These are phyloP conservation scores for Eucalyptus rudis DNA, from an alignment of 345 rosid genomes.

Conservation along the genomic window DNA sequence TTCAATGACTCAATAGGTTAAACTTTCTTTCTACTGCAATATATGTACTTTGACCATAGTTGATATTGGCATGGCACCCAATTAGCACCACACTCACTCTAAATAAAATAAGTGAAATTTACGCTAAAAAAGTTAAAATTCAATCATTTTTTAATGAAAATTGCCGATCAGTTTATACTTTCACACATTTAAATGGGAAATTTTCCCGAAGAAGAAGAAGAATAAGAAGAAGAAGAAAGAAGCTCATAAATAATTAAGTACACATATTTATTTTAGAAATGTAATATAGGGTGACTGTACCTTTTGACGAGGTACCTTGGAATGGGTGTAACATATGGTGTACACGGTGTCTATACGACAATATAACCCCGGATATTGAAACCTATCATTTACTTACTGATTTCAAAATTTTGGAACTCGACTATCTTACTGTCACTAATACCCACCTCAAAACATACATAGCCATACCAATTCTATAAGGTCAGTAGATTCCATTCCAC, in stretches of 20 bases:
- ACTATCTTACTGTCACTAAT: accelerated
- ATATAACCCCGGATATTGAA: neutral
- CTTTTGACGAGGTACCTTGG: neutral
- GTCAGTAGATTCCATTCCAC: neutral
- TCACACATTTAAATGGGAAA: neutral
- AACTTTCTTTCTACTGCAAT: neutral
- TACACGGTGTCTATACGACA: accelerated
- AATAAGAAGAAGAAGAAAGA: too few relatives aligned
- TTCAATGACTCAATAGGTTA: neutral
- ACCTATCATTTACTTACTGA: neutral
- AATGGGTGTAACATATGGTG: neutral
- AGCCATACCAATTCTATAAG: neutral
- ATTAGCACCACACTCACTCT: neutral
- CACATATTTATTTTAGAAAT: neutral
- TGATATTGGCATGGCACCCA: accelerated
- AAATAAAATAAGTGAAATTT: neutral
- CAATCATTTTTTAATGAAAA: neutral
- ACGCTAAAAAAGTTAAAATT: accelerated
- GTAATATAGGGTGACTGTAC: accelerated
- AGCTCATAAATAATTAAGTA: neutral
- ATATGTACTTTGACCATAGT: accelerated
- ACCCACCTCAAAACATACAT: neutral
- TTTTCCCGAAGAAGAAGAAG: neutral
- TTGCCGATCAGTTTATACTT: neutral
- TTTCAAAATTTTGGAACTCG: neutral